Base-by-base conservation (phyloP, 2,329 filamentous ascomycete genomes). In the Hymenoscyphus repandus region DNA sequence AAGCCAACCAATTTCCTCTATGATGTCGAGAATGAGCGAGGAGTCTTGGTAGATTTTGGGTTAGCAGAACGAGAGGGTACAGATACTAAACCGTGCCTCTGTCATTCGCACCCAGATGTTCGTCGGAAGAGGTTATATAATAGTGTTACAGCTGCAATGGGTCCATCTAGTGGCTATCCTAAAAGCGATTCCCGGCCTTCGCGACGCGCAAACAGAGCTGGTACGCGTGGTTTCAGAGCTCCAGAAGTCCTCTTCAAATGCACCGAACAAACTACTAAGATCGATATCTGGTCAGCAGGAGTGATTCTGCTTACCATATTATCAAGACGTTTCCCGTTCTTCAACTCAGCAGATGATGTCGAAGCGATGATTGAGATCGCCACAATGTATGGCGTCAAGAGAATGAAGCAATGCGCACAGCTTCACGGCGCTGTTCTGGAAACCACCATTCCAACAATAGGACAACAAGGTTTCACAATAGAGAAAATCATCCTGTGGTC, bases 1-100 rank as follows among this genome's bases (percentile, higher is more conserved):
- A 97, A 97, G 66, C 93, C 93, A 5, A 99, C 95, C 18, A 97
- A 97, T 66, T 97, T 97, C 62, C 78, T 97, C 36, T 97, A 97
- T 71, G 90, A 95, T 58, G 88, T 89, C 0, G 73, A 82, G 10
- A 82, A 84, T 39, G 82, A 85, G 61, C 84, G 88, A 49, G 93
- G 93, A 37, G 92, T 99, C 1, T 79, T 99, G 0, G 93, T 99
- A n/a, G 93, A 99, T 66, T 99, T 99, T 72, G 93, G 93, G n/a
- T 79, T 99, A 13, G 93, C 93, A 33, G 93, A 99, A 72, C 77
- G 84, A 45, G 83, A 89, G 65, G 85, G 88, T 18, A 83, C 82
- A 20, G 90, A 95, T 47, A 80, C 76, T 66, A 87, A 88, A 63
- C 83, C 84, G 1, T 97, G 92, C 65, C 73, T 88, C n/a, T 97